These are phyloP conservation scores for Aspergillus pseudoglaucus DNA, from an alignment of 2,329 filamentous ascomycete genomes.

Conservation along the genomic window DNA sequence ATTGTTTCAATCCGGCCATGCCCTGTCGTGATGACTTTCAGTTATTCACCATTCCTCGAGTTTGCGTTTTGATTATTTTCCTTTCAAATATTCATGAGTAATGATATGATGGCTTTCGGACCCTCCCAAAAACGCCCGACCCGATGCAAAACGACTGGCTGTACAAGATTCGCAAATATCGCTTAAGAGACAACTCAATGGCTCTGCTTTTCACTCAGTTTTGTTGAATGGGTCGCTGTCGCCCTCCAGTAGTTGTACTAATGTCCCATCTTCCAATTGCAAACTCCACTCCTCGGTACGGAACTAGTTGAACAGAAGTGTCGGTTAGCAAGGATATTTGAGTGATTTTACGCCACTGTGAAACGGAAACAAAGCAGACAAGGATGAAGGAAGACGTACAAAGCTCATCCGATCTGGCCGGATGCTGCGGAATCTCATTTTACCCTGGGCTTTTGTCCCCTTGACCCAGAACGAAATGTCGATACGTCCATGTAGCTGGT, in stretches of 20 bases:
- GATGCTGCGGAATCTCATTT: conserved; percentile 74
- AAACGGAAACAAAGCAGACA: background rate
- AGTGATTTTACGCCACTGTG: background rate
- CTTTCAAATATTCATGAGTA: conserved; percentile 1
- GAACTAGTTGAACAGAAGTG: conserved; percentile 48
- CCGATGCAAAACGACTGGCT: conserved; percentile 17
- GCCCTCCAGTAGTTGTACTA: conserved; percentile 69
- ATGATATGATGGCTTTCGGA: conserved; percentile 3
- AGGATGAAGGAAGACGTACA: conserved; percentile 36
- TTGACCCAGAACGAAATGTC: conserved; percentile 82
- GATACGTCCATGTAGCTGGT: conserved; percentile 86
- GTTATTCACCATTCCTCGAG: too few species aligned
- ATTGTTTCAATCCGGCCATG: conserved; percentile 3
- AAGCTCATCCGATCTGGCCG: conserved; percentile 59
- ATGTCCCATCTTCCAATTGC: conserved; percentile 57
- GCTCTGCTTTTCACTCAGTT: conserved; percentile 35
- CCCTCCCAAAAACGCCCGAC: conserved; percentile 13
- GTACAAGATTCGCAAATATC: conserved; percentile 16
- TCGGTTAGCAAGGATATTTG: conserved; percentile 1
- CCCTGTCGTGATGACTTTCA: background rate
- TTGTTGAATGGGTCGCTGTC: conserved; percentile 62
- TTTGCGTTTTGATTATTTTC: background rate
- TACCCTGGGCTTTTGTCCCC: conserved; percentile 63
- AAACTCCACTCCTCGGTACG: conserved; percentile 89
- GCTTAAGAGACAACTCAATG: conserved; percentile 18